Base-by-base conservation (phyloP, 805 yeast species). In the Pichia californica region DNA sequence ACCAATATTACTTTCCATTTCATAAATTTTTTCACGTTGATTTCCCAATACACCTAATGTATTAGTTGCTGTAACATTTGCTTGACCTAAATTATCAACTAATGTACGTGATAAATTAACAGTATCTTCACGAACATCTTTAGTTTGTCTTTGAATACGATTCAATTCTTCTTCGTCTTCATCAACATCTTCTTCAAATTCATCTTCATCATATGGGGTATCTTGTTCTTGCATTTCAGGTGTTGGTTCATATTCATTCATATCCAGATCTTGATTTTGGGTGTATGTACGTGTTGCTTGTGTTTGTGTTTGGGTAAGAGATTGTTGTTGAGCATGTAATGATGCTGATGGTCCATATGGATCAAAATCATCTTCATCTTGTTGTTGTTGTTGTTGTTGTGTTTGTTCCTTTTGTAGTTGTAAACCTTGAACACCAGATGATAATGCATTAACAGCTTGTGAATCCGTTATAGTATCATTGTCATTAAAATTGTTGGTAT, bases 11-110 rank as follows among this genome's bases (percentile, higher is more conserved):
- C 44, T 46, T 59, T 93, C 96, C 18, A 89, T 80, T 55, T 77
- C 79, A 61, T 83, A 85, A 50, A 93, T 69, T 38, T 87, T 72
- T 59, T 88, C 96, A 45, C 93, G 80, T 63, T 93, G 98, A n/a
- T 89, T 77, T 21, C 99, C 99, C 38, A 93, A 72, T 78, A 87
- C 78, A 25, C 96, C 97, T 49, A 91, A 64, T 0, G 97, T 83
- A 59, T 91, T 89, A 49, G 81, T 69, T 30, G 88, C 91, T 6
- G 82, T 70, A 47, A 74, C 76, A 56, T 82, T 88, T 1, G 89
- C 88, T 44, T 81, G 82, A 45, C 76, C 74, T 3, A 87, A 83
- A 68, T 79, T 71, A 42, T 74, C 74, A 27, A 93, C 65, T 1
- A 95, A 88, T 55, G 88, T 88, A 57, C 94, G 76, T 0, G 97